phyloP scores from a whole-genome alignment of 192 early-diverging fungal genomes.

The Oehlia diaphana region DNA sequence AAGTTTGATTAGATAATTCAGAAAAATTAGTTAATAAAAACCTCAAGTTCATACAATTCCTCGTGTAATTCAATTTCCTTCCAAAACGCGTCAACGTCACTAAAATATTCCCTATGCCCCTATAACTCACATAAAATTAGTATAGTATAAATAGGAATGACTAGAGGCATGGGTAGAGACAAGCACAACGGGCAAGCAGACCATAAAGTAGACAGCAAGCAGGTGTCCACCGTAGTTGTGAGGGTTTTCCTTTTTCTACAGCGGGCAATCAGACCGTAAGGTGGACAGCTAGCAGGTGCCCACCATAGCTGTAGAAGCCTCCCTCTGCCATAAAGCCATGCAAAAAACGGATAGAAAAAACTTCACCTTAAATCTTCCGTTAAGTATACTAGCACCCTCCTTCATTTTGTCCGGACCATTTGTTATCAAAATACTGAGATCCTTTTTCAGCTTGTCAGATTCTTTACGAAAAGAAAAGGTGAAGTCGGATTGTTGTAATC shows the following conservation, averaged over 20 bases:
- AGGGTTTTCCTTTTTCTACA: conserved; percentile 31
- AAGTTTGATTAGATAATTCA: conserved; percentile 14
- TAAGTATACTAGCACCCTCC: conserved; percentile 1
- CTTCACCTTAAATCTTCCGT: conserved; percentile 26
- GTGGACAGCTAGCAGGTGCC: conserved; percentile 20
- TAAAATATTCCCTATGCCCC: conserved; percentile 21
- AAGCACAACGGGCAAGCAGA: conserved; percentile 32
- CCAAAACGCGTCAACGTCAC: conserved; percentile 30
- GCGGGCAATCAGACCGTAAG: conserved; percentile 31
- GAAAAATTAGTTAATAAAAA: conserved; percentile 7
- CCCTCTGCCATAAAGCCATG: conserved; percentile 25
- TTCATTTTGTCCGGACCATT: conserved; percentile 18
- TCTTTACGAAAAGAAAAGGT: conserved; percentile 30
- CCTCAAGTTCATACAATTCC: conserved; percentile 17
- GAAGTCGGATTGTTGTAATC: conserved; percentile 29
- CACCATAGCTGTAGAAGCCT: conserved; percentile 32
- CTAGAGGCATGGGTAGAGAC: conserved; percentile 14
- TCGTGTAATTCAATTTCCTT: conserved; percentile 26
- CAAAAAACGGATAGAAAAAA: conserved; percentile 19
- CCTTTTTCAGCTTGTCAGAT: conserved; percentile 29
- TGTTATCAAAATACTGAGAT: conserved; percentile 14
- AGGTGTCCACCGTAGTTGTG: conserved; percentile 35
- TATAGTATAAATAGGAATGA: conserved; percentile 5
- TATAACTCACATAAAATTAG: conserved; percentile 22
- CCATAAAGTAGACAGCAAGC: conserved; percentile 32